Evolutionary conservation across 2,329 filamentous ascomycete genomes (phyloP).

Genomic region (Colletotrichum godetiae): DNA sequence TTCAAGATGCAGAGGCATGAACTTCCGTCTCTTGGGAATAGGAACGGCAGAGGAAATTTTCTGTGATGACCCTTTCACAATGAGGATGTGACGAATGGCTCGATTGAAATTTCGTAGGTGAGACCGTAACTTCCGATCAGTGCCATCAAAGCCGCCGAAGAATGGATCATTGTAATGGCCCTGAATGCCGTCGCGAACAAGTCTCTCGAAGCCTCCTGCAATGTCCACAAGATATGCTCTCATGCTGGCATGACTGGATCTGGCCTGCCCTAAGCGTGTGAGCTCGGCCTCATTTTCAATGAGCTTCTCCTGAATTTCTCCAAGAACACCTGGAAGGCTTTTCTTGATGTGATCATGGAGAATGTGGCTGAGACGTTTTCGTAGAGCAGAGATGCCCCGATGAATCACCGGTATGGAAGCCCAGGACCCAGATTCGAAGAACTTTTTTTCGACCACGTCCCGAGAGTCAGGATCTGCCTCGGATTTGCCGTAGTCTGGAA

Average conservation of each 20-base stretch:
- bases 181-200: constrained; percentile 43
- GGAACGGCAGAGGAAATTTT: constrained; percentile 15
- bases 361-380: constrained; percentile 47
- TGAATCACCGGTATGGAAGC: constrained; percentile 41
- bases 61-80: constrained; percentile 39
- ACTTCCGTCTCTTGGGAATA: neutral
- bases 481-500: constrained; percentile 42
- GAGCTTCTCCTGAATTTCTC: constrained; percentile 42
- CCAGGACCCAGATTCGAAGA: constrained; percentile 47
- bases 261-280: constrained; percentile 36
- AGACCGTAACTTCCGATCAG: constrained; percentile 43
- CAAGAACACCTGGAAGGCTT: constrained; percentile 41
- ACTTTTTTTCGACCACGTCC: constrained; percentile 45
- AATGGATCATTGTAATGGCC: constrained; percentile 49
- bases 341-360: constrained; percentile 44
- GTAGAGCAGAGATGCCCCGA: constrained; percentile 46
- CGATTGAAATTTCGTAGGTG: constrained; percentile 44
- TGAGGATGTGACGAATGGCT: constrained; percentile 43
- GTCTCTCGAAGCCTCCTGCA: constrained; percentile 47
- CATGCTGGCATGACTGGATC: constrained; percentile 41
- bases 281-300: constrained; percentile 37
- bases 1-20: constrained; percentile 43
- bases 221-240: constrained; percentile 48
- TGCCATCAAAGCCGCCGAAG: constrained; percentile 43
- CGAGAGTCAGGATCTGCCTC: constrained; percentile 38